Evolutionary conservation across 2,329 filamentous ascomycete species (phyloP).

Genomic region (Neospermospora avenae): DNA sequence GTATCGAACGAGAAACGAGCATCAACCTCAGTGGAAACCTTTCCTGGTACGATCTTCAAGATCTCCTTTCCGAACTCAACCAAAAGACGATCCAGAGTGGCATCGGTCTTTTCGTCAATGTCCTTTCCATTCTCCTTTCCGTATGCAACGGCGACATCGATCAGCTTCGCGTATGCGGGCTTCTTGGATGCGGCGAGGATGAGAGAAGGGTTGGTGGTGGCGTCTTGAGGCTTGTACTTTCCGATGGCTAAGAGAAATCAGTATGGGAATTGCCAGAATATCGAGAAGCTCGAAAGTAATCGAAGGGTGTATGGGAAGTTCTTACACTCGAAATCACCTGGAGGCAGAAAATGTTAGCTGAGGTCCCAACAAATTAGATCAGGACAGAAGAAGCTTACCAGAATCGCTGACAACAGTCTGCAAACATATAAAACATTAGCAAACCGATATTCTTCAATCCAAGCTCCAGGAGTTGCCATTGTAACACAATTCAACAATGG

Average conservation of each 20-base stretch:
- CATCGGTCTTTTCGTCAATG: slow-evolving; percentile 81
- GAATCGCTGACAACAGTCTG: slow-evolving; percentile 96
- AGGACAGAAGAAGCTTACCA: slow-evolving; percentile 53
- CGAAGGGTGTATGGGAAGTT: slow-evolving; percentile 8
- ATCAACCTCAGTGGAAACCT: slow-evolving; percentile 98
- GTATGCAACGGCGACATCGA: slow-evolving; percentile 79
- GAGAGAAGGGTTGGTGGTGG: slow-evolving; percentile 98
- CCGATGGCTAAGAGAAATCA: slow-evolving; percentile 66
- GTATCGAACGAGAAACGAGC: slow-evolving; percentile 94
- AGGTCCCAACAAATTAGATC: slow-evolving; percentile 6
- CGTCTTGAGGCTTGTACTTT: slow-evolving; percentile 99
- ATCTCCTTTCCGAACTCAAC: slow-evolving; percentile 99
- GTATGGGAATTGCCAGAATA: slow-evolving; percentile 13
- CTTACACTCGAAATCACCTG: slow-evolving; percentile 76
- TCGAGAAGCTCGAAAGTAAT: not conserved
- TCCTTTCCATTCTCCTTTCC: slow-evolving; percentile 72
- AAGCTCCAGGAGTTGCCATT: not conserved
- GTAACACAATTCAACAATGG: not conserved
- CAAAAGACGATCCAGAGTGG: slow-evolving; percentile 86
- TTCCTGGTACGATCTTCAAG: slow-evolving; percentile 92
- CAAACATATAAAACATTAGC: slow-evolving; percentile 22
- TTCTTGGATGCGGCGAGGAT: slow-evolving; percentile 99
- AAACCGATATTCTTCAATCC: slow-evolving; percentile 3
- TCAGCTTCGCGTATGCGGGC: slow-evolving; percentile 88
- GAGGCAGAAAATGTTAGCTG: slow-evolving; percentile 27